These are phyloP conservation scores for Paralagenidium karlingii DNA, from an alignment of 352 stramenopile species.

Conservation along the genomic window DNA sequence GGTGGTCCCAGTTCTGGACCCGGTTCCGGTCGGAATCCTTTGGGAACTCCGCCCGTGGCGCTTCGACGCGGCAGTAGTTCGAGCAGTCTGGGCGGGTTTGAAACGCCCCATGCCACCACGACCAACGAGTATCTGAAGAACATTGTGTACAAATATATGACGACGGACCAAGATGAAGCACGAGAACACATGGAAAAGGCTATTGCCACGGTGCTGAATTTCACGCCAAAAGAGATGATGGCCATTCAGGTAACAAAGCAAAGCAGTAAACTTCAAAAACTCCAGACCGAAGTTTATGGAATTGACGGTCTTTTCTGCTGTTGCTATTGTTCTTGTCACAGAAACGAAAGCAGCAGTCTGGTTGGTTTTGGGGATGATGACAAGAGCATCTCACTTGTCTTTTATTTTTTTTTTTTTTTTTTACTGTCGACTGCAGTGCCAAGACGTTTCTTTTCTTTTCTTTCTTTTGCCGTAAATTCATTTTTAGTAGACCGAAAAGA, in stretches of 20 bases:
- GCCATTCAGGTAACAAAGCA: constrained; percentile 7
- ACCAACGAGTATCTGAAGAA: constrained; percentile 84
- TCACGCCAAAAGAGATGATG: constrained; percentile 47
- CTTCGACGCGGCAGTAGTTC: constrained; percentile 67
- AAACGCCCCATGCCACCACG: constrained; percentile 64
- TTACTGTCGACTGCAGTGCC: too few species aligned
- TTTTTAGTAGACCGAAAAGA: too few species aligned
- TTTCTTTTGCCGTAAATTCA: too few species aligned
- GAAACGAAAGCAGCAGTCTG: neutral
- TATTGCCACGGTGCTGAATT: constrained; percentile 80
- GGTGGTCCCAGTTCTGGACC: constrained; percentile 8
- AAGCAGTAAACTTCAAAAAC: too few species aligned
- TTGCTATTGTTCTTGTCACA: neutral
- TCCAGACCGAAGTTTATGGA: too few species aligned
- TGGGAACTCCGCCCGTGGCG: constrained; percentile 6
- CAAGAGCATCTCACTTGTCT: too few species aligned
- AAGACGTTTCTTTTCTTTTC: too few species aligned
- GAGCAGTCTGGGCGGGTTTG: constrained; percentile 68
- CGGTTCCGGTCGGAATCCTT: too few species aligned
- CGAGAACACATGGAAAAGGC: constrained; percentile 85
- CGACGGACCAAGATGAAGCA: constrained; percentile 63
- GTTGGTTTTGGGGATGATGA: too few species aligned
- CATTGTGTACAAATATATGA: constrained; percentile 88
- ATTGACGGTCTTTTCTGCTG: neutral
- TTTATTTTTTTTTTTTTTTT: too few species aligned